These are phyloP conservation scores for Lipomyces yamanashiensis DNA, from an alignment of 805 yeast species.

Conservation along the genomic window DNA sequence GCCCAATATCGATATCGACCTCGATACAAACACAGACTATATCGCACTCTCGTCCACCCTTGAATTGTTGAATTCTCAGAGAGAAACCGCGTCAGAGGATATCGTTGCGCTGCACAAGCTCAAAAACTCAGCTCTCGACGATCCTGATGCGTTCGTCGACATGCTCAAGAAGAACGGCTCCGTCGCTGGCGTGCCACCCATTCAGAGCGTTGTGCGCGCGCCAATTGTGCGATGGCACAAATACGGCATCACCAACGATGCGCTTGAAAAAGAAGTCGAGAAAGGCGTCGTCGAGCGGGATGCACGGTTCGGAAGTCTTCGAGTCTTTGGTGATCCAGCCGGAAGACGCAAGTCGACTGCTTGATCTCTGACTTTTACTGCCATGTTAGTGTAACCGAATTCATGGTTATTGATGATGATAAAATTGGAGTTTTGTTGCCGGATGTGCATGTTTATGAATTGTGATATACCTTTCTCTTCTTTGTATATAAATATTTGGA, in stretches of 20 bases:
- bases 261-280: conserved; percentile 38
- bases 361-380: not conserved
- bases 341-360: conserved; percentile 29
- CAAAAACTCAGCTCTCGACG: conserved; percentile 39
- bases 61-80: conserved; percentile 39
- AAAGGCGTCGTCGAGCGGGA: conserved; percentile 39
- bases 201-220: conserved; percentile 42
- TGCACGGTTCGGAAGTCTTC: conserved; percentile 38
- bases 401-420: not conserved
- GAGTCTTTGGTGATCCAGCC: conserved; percentile 29
- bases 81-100: conserved; percentile 39
- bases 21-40: conserved; percentile 41
- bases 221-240: conserved; percentile 44
- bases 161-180: conserved; percentile 27
- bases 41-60: conserved; percentile 43
- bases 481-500: not conserved
- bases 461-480: not conserved
- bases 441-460: not conserved
- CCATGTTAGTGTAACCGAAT: too few relatives aligned
- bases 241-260: conserved; percentile 43
- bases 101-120: conserved; percentile 38
- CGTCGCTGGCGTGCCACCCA: conserved; percentile 38
- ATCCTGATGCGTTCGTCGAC: conserved; percentile 40
- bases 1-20: conserved; percentile 31
- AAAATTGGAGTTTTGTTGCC: not conserved